Conservation (phyloP, 495 filamentous ascomycete species). For the Penicillium paradoxum region DNA sequence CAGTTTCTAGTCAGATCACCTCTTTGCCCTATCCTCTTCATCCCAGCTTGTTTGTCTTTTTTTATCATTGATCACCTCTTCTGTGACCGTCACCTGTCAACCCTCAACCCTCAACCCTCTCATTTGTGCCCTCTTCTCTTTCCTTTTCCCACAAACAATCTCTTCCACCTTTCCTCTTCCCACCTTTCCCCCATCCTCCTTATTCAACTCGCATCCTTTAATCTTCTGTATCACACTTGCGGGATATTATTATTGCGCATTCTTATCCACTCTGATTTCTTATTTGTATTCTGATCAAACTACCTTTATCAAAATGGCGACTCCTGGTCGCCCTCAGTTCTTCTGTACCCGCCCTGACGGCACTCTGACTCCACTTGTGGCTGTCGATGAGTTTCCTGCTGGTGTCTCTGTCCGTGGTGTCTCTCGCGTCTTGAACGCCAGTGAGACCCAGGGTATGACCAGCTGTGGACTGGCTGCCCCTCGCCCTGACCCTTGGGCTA, state of each 20-base stretch:
- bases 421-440: constrained; percentile 25
- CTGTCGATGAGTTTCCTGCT: constrained; percentile 58
- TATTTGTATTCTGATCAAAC: not conserved
- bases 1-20: not conserved
- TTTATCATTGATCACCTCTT: not conserved
- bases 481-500: constrained; percentile 28
- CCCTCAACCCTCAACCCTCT: not conserved
- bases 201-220: not conserved
- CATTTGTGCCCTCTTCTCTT: not conserved
- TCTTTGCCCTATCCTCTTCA: not conserved
- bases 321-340: constrained; percentile 1
- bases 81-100: not conserved
- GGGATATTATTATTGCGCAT: not conserved
- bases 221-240: not conserved
- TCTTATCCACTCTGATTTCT: not conserved
- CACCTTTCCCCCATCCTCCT: not conserved
- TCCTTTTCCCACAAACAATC: not conserved
- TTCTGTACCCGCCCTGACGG: constrained; percentile 56
- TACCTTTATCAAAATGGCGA: not conserved
- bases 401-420: constrained; percentile 32
- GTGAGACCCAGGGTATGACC: constrained; percentile 44
- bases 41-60: not conserved
- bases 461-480: constrained; percentile 34
- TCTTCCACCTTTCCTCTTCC: not conserved
- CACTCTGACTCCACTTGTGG: constrained; percentile 55